Percentiles rank a stretch among this genome's conserved stretches.
Evolutionary conservation across 2,329 filamentous ascomycete species (phyloP).

Genomic region (Hortaea sp.): DNA sequence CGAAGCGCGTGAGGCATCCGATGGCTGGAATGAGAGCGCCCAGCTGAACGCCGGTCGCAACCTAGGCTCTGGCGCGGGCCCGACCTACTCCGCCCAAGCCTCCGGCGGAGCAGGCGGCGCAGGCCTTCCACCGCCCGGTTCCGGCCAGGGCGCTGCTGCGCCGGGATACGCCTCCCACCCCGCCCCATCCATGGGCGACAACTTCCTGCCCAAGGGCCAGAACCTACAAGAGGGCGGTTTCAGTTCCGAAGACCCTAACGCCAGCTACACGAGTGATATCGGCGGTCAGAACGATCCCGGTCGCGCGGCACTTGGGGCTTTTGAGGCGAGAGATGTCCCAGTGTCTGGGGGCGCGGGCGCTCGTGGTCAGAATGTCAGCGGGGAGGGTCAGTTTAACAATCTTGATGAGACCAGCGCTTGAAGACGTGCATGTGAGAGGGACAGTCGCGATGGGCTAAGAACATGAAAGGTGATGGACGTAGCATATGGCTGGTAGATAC

Average conservation of each 20-base stretch:
- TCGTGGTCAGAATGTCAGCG: constrained; percentile 8
- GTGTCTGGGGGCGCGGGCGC: constrained; percentile 22
- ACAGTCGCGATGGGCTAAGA: too few relatives aligned
- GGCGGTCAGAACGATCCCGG: constrained; percentile 47
- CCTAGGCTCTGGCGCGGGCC: constrained; percentile 21
- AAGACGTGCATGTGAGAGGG: background rate
- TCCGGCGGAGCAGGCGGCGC: background rate
- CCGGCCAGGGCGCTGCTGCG: background rate
- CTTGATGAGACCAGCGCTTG: constrained; percentile 8
- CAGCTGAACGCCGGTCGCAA: constrained; percentile 31
- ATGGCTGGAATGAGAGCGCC: constrained; percentile 29
- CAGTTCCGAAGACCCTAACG: constrained; percentile 33
- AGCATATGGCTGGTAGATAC: too few relatives aligned
- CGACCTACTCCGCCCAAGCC: background rate
- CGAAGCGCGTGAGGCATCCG: constrained; percentile 34
- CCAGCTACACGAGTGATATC: constrained; percentile 43
- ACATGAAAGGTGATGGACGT: too few relatives aligned
- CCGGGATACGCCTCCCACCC: background rate
- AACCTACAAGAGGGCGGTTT: constrained; percentile 19
- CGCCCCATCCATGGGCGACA: constrained; percentile 16
- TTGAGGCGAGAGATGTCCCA: constrained; percentile 26
- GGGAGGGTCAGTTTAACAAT: constrained; percentile 12
- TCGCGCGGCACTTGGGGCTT: constrained; percentile 34
- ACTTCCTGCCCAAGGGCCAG: constrained; percentile 27
- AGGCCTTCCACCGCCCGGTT: background rate